A percentile compares a stretch with the other conserved stretches of the same genome.
phyloP scores from a whole-genome alignment of 2,329 filamentous ascomycete species.

The Paecilomyces variotii region DNA sequence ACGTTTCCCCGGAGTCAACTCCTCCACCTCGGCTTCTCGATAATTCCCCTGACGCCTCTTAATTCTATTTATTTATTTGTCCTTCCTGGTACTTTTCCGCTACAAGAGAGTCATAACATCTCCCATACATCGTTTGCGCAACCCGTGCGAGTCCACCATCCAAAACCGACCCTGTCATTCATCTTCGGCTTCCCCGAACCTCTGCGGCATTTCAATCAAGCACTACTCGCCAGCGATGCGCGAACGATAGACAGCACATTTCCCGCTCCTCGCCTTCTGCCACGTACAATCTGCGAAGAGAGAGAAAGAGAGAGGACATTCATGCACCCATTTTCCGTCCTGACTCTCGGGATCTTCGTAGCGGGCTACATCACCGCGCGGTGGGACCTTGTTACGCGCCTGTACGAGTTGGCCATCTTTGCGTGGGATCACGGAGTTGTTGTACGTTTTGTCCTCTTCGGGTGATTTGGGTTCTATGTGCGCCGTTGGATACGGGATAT shows the following conservation, averaged over 20 bases:
- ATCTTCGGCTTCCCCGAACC: not conserved
- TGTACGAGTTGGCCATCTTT: slow-evolving; percentile 95
- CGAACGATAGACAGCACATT: slow-evolving; percentile 6
- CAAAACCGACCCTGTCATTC: not conserved
- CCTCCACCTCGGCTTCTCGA: not conserved
- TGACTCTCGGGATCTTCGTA: slow-evolving; percentile 97
- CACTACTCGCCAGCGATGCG: slow-evolving; percentile 20
- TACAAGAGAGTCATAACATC: not conserved
- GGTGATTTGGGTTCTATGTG: not conserved
- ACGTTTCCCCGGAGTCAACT: not conserved
- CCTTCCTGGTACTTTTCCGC: not conserved
- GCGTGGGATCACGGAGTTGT: slow-evolving; percentile 98
- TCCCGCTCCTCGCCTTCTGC: not conserved
- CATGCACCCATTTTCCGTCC: slow-evolving; percentile 96
- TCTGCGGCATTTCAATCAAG: not conserved
- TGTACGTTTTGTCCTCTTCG: slow-evolving; percentile 45
- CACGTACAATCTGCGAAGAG: not conserved
- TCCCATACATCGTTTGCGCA: not conserved
- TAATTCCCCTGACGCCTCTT: not conserved
- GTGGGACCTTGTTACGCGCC: slow-evolving; percentile 94
- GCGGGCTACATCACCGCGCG: slow-evolving; percentile 98
- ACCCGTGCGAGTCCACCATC: not conserved
- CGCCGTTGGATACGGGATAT: not conserved
- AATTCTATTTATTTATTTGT: not conserved
- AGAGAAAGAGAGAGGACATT: slow-evolving; percentile 17